Conservation (phyloP, 1,284 basidiomycete genomes). For the Cryptococcus wingfieldii region DNA sequence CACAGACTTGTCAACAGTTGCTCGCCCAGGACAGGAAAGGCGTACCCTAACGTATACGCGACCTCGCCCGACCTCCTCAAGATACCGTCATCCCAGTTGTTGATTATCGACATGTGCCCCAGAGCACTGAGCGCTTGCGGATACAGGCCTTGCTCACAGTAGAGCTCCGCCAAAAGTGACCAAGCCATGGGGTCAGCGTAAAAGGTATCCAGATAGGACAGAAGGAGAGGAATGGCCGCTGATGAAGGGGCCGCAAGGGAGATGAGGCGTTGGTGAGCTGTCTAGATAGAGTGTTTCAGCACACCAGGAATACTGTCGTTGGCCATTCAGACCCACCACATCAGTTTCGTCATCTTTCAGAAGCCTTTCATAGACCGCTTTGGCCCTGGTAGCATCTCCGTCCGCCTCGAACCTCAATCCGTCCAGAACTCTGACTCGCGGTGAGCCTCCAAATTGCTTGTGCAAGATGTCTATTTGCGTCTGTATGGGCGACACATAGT, state of each 20-base stretch:
- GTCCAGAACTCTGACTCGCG: conserved; percentile 74
- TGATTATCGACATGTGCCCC: conserved; percentile 40
- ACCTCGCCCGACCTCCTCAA: conserved; percentile 40
- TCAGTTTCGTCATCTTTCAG: conserved; percentile 69
- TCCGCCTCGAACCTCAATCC: conserved; percentile 81
- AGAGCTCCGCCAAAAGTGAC: conserved; percentile 88
- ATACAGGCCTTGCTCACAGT: conserved; percentile 71
- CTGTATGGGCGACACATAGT: conserved; percentile 43
- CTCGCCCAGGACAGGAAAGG: neutral
- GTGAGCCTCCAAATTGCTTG: conserved; percentile 72
- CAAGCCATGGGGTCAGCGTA: conserved; percentile 90
- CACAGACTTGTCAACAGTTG: neutral
- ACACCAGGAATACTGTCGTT: neutral
- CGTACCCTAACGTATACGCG: conserved; percentile 43
- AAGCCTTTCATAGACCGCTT: conserved; percentile 57
- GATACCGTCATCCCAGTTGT: conserved; percentile 39
- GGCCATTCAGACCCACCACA: conserved; percentile 57
- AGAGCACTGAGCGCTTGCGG: conserved; percentile 29
- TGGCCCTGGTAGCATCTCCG: conserved; percentile 49
- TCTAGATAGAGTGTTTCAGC: conserved; percentile 49
- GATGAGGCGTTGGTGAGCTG: conserved; percentile 77
- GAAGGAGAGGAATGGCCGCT: conserved; percentile 68
- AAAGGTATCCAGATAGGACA: conserved; percentile 80
- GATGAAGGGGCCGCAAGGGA: conserved; percentile 56
- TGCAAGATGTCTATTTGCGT: conserved; percentile 64